These are phyloP conservation scores for Botrytis aclada DNA, from an alignment of 2,329 filamentous ascomycete species.

Conservation along the genomic window DNA sequence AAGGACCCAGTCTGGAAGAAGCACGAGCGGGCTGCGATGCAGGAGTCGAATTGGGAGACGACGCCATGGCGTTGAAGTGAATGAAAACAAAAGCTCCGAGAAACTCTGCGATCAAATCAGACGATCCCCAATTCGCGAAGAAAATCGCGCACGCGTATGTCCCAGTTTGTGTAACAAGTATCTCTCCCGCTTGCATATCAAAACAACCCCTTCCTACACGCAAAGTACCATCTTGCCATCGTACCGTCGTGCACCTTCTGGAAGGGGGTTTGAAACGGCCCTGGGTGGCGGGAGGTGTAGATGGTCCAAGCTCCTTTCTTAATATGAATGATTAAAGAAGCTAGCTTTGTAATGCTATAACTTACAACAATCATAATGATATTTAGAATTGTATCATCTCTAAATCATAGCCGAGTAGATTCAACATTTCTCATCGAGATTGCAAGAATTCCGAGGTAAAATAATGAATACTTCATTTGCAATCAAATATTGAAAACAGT, in stretches of 20 bases:
- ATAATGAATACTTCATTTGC: not conserved
- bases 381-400: not conserved
- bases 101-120: not conserved
- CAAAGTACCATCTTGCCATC: not conserved
- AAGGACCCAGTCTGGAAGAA: conserved; percentile 40
- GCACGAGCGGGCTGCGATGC: conserved; percentile 22
- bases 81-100: not conserved
- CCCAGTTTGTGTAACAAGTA: not conserved
- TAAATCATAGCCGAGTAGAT: not conserved
- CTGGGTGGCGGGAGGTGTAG: not conserved
- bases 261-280: not conserved
- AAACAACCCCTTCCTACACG: not conserved
- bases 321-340: not conserved
- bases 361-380: no score
- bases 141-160: not conserved
- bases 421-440: not conserved
- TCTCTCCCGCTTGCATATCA: not conserved
- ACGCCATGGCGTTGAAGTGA: not conserved
- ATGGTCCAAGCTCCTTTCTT: conserved; percentile 5
- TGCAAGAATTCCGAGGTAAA: not conserved
- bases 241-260: not conserved
- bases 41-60: not conserved
- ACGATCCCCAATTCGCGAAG: not conserved
- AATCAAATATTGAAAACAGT: not conserved
- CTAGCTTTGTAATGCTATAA: no score